These are phyloP conservation scores for Lycium ferocissimum DNA, from an alignment of 257 asterid species.

Conservation along the genomic window DNA sequence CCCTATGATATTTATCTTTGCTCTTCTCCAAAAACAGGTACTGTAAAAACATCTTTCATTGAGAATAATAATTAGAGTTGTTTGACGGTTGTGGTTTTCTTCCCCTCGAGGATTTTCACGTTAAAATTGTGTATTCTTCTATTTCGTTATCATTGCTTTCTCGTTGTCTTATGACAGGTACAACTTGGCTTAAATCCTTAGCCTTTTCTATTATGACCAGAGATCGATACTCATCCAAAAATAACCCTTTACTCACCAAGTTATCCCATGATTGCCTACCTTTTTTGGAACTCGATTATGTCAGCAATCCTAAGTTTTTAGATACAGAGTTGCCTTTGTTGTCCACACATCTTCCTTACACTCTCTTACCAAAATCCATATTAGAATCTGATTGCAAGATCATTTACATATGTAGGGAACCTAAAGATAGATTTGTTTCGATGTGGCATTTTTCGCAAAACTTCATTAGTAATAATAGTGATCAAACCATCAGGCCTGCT, in stretches of 20 bases:
- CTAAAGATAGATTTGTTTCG: background rate
- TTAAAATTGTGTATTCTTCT: no score
- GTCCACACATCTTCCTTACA: background rate
- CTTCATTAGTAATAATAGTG: no score
- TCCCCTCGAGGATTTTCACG: no score
- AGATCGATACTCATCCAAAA: background rate
- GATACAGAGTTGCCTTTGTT: background rate
- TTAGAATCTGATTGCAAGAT: background rate
- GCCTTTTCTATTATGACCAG: background rate
- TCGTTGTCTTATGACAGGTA: no score
- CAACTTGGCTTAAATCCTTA: constrained; percentile 18
- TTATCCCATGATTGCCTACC: background rate
- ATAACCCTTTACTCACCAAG: background rate
- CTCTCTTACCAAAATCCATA: background rate
- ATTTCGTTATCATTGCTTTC: no score
- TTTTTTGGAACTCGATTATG: background rate
- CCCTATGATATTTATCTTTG: background rate
- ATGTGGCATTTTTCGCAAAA: no score
- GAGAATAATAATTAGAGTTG: no score
- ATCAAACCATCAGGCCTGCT: no score
- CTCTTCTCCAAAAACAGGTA: background rate
- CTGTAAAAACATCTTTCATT: no score
- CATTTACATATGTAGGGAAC: background rate
- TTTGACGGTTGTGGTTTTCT: no score
- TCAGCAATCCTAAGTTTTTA: background rate